phyloP scores from a whole-genome alignment of 768 basidiomycete species.

The Panellus pusillus region DNA sequence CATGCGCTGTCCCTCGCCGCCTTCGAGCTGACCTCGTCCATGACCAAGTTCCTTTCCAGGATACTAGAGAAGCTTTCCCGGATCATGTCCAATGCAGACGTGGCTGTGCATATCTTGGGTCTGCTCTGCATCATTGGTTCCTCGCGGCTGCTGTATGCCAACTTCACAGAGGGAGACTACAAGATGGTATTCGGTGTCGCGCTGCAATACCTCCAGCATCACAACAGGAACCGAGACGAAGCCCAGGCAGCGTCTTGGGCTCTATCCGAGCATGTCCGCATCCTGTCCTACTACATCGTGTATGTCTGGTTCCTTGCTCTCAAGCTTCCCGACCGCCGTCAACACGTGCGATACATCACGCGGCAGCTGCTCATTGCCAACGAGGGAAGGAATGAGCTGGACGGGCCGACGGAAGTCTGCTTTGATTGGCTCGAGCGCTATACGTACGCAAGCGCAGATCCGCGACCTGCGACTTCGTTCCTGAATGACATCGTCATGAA shows the following conservation, averaged over 20 bases:
- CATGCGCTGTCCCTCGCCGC: constrained; percentile 86
- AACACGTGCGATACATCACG: constrained; percentile 83
- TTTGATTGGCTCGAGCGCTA: constrained; percentile 98
- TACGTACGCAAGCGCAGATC: constrained; percentile 92
- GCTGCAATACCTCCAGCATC: constrained; percentile 88
- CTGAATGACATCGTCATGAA: constrained; percentile 80
- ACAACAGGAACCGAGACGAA: constrained; percentile 61
- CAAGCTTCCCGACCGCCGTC: constrained; percentile 75
- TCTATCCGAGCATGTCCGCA: constrained; percentile 86
- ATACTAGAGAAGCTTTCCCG: constrained; percentile 87
- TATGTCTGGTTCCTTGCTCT: constrained; percentile 95
- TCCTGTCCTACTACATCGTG: constrained; percentile 86
- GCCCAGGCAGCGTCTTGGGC: constrained; percentile 71
- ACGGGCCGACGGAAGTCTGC: constrained; percentile 92
- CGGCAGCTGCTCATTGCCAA: constrained; percentile 85
- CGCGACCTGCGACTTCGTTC: constrained; percentile 77
- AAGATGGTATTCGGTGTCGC: constrained; percentile 95
- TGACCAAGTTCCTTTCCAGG: constrained; percentile 74
- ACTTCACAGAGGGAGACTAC: constrained; percentile 89
- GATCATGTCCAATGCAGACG: constrained; percentile 91
- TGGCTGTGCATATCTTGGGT: constrained; percentile 95
- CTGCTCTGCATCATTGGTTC: constrained; percentile 88
- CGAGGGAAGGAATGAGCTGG: constrained; percentile 68
- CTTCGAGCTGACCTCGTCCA: constrained; percentile 81
- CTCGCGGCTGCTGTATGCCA: constrained; percentile 74